Evolutionary conservation across 129 eudicot species (phyloP), one percentile per base, ranked within the genome.

Genomic region (Calendula officinalis): DNA sequence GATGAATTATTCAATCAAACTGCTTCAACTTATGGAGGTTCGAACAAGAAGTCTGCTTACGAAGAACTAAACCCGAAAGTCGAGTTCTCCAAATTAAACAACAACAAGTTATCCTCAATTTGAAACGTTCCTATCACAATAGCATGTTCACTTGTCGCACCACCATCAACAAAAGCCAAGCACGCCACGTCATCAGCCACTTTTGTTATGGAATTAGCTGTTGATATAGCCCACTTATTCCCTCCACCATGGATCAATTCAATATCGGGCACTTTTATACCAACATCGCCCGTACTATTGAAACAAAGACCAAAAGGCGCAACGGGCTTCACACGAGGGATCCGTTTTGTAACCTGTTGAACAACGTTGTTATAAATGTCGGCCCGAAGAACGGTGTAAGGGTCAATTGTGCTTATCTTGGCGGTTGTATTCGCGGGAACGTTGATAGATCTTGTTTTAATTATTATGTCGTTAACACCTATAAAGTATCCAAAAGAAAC

Each of bases 291-390:
- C 11, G 16, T 27, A 62, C 22, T 62, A n/a, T 64, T 64, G 36
- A 64, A 64, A 64, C 69, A 64, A 36, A 49, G 12, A 3, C 69
- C 69, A 16, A 64, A 64, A n/a, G 69, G 69, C 3, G 58, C 69
- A 3, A 51, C 30, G 1, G 10, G 1, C 5, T 66, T 12, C 11
- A 60, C 60, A 5, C 3, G 60, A 5, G 39, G 39, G 30, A 66
- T 50, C 38, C 70, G 70, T 51, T 66, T 66, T 1, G 60, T 66
- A 11, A 66, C 70, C 60, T 0, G 10, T 13, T 39, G 60, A 11
- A 66, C 60, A 17, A 66, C 60, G 9, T 9, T 5, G 13, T 50
- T 66, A 12, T 66, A 50, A 52, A 66, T 5, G 13, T 66, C 70
- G 8, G 50, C 49, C 3, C 70, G 17, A 36, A 66, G 70, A 8